phyloP scores from a whole-genome alignment of 192 early-diverging fungal species.

The Neocallimastix lanati region DNA sequence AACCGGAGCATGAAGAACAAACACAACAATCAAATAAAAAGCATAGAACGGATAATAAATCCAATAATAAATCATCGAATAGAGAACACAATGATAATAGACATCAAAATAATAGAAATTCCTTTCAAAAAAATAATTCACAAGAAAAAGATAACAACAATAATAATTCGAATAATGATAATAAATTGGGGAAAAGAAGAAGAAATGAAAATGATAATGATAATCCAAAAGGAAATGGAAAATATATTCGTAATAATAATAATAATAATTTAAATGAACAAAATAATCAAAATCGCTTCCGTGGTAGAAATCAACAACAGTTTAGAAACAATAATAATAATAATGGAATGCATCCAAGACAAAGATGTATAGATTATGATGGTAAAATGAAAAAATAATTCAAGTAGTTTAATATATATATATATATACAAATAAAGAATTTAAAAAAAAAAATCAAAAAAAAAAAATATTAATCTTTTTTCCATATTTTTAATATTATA shows the following conservation, averaged over 20 bases:
- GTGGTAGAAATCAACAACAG: conserved; percentile 3
- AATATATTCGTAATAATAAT: not conserved
- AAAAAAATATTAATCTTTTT: too few species aligned
- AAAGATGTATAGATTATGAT: conserved; percentile 54
- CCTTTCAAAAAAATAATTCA: not conserved
- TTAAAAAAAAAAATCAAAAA: too few species aligned
- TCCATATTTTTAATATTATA: too few species aligned
- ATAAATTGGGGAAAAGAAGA: conserved; percentile 7
- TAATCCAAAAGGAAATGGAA: conserved; percentile 6
- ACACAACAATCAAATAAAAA: not conserved
- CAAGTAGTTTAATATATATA: too few species aligned
- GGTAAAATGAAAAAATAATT: too few species aligned
- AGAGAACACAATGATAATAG: conserved; percentile 22
- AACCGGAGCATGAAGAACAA: not conserved
- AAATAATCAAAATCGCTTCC: not conserved
- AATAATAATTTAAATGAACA: conserved; percentile 5
- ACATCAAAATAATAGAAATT: not conserved
- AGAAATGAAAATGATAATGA: conserved; percentile 9
- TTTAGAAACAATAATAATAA: conserved; percentile 16
- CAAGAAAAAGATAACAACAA: not conserved
- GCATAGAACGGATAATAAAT: not conserved
- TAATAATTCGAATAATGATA: conserved; percentile 9
- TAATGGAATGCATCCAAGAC: conserved; percentile 14
- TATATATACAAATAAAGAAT: not conserved
- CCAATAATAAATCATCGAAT: not conserved